Conservation (phyloP, 2,329 filamentous ascomycete species). For the Tolypocladium capitatum region DNA sequence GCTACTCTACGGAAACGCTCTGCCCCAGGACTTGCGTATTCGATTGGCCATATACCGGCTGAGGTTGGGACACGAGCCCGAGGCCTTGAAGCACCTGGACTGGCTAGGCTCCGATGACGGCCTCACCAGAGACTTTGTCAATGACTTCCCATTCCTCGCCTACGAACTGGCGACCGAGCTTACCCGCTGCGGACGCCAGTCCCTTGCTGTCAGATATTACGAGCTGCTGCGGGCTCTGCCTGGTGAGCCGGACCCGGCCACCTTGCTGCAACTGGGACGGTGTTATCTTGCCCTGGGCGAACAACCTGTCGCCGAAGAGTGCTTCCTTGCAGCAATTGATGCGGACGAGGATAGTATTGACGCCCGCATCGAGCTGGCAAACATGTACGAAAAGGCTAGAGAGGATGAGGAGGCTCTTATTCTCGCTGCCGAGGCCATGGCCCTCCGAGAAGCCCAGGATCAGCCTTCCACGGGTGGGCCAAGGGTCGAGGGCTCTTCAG, state of each 20-base stretch:
- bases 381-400: slow-evolving; percentile 66
- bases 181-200: slow-evolving; percentile 12
- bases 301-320: slow-evolving; percentile 59
- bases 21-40: slow-evolving; percentile 71
- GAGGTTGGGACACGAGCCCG: slow-evolving; percentile 50
- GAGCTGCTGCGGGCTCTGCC: slow-evolving; percentile 37
- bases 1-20: slow-evolving; percentile 53
- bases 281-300: slow-evolving; percentile 57
- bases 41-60: slow-evolving; percentile 79
- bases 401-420: slow-evolving; percentile 65
- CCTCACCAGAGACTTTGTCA: slow-evolving; percentile 32
- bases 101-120: slow-evolving; percentile 54
- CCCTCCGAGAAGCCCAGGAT: slow-evolving; percentile 39
- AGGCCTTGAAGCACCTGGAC: slow-evolving; percentile 60
- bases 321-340: slow-evolving; percentile 61
- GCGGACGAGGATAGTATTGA: slow-evolving; percentile 60
- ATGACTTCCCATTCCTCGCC: slow-evolving; percentile 66
- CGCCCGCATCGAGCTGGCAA: slow-evolving; percentile 66
- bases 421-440: slow-evolving; percentile 62
- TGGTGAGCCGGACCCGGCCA: slow-evolving; percentile 35
- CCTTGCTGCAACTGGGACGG: slow-evolving; percentile 43
- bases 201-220: slow-evolving; percentile 40
- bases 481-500: neutral
- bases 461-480: slow-evolving; percentile 3
- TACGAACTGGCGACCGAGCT: slow-evolving; percentile 47